Evolutionary conservation across 2,329 filamentous ascomycete genomes (phyloP).

Genomic region (Ceratocystis papillata): DNA sequence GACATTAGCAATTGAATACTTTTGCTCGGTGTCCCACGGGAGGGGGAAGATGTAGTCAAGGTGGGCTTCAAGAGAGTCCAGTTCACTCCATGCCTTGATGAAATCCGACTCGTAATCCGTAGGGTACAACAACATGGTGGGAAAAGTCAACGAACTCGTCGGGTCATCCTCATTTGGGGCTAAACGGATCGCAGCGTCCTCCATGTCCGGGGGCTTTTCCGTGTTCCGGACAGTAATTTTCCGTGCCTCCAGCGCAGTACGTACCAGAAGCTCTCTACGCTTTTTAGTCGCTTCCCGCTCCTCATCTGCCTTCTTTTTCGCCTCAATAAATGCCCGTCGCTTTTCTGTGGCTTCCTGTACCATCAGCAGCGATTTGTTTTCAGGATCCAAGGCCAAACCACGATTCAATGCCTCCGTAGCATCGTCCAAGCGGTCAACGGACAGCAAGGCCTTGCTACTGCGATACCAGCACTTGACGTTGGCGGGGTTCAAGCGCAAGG

Average conservation of each 20-base stretch:
- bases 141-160: conserved; percentile 65
- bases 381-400: conserved; percentile 60
- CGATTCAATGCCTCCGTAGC: conserved; percentile 67
- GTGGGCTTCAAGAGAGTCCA: conserved; percentile 63
- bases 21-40: conserved; percentile 65
- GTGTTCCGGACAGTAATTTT: conserved; percentile 58
- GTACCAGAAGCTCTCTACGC: conserved; percentile 50
- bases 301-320: conserved; percentile 44
- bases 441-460: conserved; percentile 64
- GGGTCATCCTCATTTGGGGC: conserved; percentile 51
- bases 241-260: conserved; percentile 56
- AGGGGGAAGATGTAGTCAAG: conserved; percentile 75
- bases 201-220: conserved; percentile 68
- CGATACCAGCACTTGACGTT: conserved; percentile 92
- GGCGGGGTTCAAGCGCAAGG: conserved; percentile 62
- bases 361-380: conserved; percentile 54
- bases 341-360: conserved; percentile 54
- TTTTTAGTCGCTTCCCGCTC: conserved; percentile 46
- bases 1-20: conserved; percentile 56
- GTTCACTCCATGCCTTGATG: conserved; percentile 75
- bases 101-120: conserved; percentile 75
- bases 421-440: conserved; percentile 66
- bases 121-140: conserved; percentile 76
- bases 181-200: conserved; percentile 65
- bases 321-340: conserved; percentile 45